Evolutionary conservation across 768 basidiomycete genomes (phyloP), one percentile per base, ranked within the genome.

Genomic region (Galerina sulciceps): DNA sequence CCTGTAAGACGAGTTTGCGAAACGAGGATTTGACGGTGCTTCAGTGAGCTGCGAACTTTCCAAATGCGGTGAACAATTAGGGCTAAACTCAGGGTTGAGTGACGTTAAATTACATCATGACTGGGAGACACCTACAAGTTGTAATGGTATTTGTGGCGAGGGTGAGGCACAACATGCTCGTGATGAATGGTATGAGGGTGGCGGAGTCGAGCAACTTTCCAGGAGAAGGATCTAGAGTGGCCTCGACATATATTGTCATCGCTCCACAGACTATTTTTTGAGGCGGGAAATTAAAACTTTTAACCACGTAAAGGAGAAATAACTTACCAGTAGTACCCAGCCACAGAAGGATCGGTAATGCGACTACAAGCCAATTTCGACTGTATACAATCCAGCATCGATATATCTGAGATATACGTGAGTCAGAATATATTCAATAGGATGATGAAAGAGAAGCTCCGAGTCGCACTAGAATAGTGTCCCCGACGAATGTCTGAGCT

Each of bases 401-500:
- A 51, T 73, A 76, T 13, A 79, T 63, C 77, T 79, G 35, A 41
- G 31, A 17, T n/a, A 17, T 41, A n/a, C 9, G n/a, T 17, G 13
- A 10, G 22, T n/a, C 6, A 26, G 23, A 8, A 17, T 36, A 10
- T 18, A 22, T 45, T 34, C 36, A 13, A 36, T n/a, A 6, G 36
- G 15, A 13, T 64, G 69, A 23, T 11, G 17, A n/a, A 51, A 43
- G 6, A 22, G 18, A 13, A 14, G 10, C 18, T 9, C n/a, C n/a
- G n/a, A n/a, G n/a, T n/a, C 57, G 35, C 59, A 81, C 81, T 55
- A 82, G 63, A 26, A 82, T 78, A 40, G 64, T 64, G 64, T 81
- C 80, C 13, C 78, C 80, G 13, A 79, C 67, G 53, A 78, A 73
- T 1, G 78, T 80, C 64, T 81, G 79, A 1, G 65, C 73, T 36